Conservation (phyloP, 2,329 filamentous ascomycete species). For the Apiospora kogelbergensis region DNA sequence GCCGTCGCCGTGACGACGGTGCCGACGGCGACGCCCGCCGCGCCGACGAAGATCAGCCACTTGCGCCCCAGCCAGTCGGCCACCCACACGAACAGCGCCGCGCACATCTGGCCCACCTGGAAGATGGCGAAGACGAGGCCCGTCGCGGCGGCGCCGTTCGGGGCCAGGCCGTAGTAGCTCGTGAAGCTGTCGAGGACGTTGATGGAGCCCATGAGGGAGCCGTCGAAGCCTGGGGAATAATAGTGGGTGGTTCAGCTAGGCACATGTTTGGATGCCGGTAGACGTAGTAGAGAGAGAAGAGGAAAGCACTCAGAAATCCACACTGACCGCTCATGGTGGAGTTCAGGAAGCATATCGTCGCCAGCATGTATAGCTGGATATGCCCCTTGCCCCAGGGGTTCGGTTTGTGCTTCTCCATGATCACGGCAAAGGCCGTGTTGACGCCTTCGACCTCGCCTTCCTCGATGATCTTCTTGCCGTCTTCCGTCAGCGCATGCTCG, state of each 20-base stretch:
- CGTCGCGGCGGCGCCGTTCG: conserved; percentile 37
- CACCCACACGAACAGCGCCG: conserved; percentile 42
- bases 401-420: conserved; percentile 32
- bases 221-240: conserved; percentile 38
- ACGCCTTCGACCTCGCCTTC: conserved; percentile 26
- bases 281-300: not conserved
- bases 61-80: conserved; percentile 45
- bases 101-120: conserved; percentile 42
- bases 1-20: conserved; percentile 49
- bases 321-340: conserved; percentile 37
- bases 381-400: conserved; percentile 30
- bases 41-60: conserved; percentile 44
- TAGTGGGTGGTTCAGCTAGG: no score
- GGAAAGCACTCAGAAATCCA: not conserved
- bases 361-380: conserved; percentile 30
- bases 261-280: no score
- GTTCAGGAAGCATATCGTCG: conserved; percentile 30
- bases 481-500: not conserved
- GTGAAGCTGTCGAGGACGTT: conserved; percentile 43
- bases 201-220: conserved; percentile 43
- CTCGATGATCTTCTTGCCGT: not conserved
- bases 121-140: conserved; percentile 46
- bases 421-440: conserved; percentile 28
- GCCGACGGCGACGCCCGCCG: conserved; percentile 48
- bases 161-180: conserved; percentile 36